phyloP scores from a whole-genome alignment of 805 yeast species.

The Candida boleticola region DNA sequence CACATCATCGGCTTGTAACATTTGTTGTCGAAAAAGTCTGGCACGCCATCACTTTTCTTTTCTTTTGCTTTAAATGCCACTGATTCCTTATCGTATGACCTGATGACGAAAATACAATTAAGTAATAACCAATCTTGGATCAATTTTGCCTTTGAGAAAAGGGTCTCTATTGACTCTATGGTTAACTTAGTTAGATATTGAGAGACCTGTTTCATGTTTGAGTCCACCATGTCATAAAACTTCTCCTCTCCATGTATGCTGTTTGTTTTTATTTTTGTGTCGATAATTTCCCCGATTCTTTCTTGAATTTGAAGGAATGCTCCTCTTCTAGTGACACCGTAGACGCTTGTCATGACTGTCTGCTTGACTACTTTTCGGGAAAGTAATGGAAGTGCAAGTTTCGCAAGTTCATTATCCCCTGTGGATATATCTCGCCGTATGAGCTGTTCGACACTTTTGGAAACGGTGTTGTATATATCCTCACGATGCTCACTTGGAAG shows the following conservation, averaged over 20 bases:
- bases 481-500: constrained; percentile 14
- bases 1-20: constrained; percentile 38
- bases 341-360: constrained; percentile 46
- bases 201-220: constrained; percentile 6
- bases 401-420: constrained; percentile 12
- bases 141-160: constrained; percentile 31
- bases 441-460: constrained; percentile 19
- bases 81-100: constrained; percentile 20
- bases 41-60: background rate
- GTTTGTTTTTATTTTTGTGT: constrained; percentile 7
- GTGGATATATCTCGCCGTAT: constrained; percentile 5
- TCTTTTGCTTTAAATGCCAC: constrained; percentile 5
- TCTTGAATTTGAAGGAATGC: constrained; percentile 31
- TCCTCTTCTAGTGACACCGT: constrained; percentile 41
- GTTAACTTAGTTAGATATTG: constrained; percentile 20
- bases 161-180: constrained; percentile 22
- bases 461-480: constrained; percentile 35
- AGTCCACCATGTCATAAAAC: background rate
- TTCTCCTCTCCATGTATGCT: background rate
- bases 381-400: constrained; percentile 16
- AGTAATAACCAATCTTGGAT: constrained; percentile 36
- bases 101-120: constrained; percentile 29
- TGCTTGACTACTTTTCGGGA: constrained; percentile 36
- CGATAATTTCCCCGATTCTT: constrained; percentile 20
- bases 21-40: constrained; percentile 19